Evolutionary conservation across 1,284 basidiomycete species (phyloP), one percentile per base, ranked within the genome.

Genomic region (Cutaneotrichosporon mucoides): DNA sequence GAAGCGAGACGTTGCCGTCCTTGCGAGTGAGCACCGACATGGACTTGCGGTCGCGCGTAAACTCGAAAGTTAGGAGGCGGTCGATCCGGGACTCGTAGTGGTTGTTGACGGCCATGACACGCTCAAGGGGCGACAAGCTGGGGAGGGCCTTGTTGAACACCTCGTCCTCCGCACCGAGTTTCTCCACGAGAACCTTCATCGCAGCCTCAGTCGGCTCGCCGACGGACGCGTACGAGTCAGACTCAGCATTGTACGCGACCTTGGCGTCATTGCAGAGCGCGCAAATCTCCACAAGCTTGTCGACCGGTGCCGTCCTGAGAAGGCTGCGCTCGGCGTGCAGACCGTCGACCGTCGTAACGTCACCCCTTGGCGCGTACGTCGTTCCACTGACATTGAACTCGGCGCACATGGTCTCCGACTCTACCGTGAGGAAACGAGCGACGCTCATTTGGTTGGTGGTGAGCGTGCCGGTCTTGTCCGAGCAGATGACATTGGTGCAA

Each of bases 201-300:
- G 93, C 93, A 7, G 92, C 93, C 78, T 97, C 95, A 2, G 96
- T 99, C 7, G 96, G 95, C 79, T 99, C 94, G 24, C 95, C 95
- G 45, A 99, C 84, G 68, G 91, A 93, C 57, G 82, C 77, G 76
- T 96, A 97, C 1, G 81, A 71, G 47, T 84, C 82, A 75, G 89
- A 43, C 24, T 60, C 90, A 49, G 82, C 73, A 68, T 91, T 83
- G 76, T 91, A 95, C n/a, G 89, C 83, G 61, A 96, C 85, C 76
- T 88, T 92, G 42, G 93, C 84, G 68, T 96, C 92, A 69, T 97
- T 97, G 74, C 93, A 97, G 56, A 95, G 79, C 15, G 91, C 83
- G 68, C 86, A 84, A 68, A 97, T 92, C 78, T 94, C 90, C 63
- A 90, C 88, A 63, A 95, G 81, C 62, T 88, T 87, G 76, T 88